A percentile compares a stretch with the other conserved stretches of the same genome.
phyloP scores from a whole-genome alignment of 768 basidiomycete genomes.

The Arthromyces matolae region DNA sequence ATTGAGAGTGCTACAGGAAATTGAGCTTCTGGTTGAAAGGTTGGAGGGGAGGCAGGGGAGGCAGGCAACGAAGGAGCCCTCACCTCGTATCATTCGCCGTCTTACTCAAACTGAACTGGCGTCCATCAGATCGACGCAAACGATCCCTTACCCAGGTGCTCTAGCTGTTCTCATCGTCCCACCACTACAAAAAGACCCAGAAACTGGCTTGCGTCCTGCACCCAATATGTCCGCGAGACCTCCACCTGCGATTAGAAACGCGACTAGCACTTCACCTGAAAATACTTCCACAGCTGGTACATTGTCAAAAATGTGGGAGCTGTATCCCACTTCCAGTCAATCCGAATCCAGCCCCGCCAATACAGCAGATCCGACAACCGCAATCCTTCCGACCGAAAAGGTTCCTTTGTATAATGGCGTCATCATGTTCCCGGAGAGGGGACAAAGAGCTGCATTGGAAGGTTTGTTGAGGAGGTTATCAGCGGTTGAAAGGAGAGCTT shows the following conservation, averaged over 20 bases:
- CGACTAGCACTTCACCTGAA: too few species aligned
- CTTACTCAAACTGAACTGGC: constrained; percentile 63
- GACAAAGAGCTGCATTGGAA: constrained; percentile 61
- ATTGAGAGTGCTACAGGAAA: constrained; percentile 70
- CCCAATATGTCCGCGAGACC: constrained; percentile 14
- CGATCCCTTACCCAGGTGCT: constrained; percentile 48
- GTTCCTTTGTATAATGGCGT: constrained; percentile 71
- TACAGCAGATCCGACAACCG: neutral
- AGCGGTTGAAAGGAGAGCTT: constrained; percentile 37
- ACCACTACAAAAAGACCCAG: constrained; percentile 53
- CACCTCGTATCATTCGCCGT: constrained; percentile 48
- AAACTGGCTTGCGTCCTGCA: constrained; percentile 40
- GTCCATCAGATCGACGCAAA: constrained; percentile 40
- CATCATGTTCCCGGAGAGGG: constrained; percentile 55
- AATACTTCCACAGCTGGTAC: too few species aligned
- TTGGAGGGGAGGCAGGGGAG: constrained; percentile 27
- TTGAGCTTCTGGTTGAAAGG: constrained; percentile 52
- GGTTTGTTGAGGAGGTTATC: constrained; percentile 45
- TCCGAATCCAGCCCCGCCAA: neutral
- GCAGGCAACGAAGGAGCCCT: neutral
- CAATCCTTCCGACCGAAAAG: constrained; percentile 6
- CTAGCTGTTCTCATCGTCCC: constrained; percentile 70
- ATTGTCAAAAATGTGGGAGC: too few species aligned
- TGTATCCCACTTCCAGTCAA: neutral
- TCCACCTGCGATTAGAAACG: too few species aligned